Base-by-base conservation (phyloP, 768 basidiomycete species). In the Floccularia luteovirens region DNA sequence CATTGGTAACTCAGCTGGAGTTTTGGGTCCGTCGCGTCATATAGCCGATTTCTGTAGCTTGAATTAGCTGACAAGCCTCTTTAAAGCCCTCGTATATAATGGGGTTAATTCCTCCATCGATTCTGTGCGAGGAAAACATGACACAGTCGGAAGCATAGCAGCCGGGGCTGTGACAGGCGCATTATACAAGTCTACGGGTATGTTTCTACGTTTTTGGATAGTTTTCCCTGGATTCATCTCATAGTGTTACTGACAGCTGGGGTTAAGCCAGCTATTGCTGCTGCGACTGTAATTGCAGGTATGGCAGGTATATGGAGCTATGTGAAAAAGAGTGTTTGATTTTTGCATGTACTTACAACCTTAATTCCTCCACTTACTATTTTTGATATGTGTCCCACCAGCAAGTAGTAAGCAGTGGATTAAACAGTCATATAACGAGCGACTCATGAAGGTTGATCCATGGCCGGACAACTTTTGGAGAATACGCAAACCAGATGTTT, bases 1-100 rank as follows among this genome's bases (percentile, higher is more conserved):
- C 66, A 83, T 96, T 64, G 96, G 92, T 55, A 99, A 98, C 71
- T 96, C 91, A 56, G 89, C 93, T 59, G 96, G 96, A 60, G 89
- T 97, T 46, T 71, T 98, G 47, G 96, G 96, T 97, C 54, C 62
- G 88, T 75, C 46, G 48, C 55, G 48, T 59, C 48, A 53, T 57
- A 45, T 48, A 55, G 43, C 45, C 48, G 43, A 48, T 51, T 46
- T 48, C 36, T 45, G 46, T 23, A 39, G n/a, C 53, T 56, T 47
- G 57, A 56, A 55, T 60, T 57, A 58, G 59, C 58, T 62, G 50
- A 68, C 56, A 54, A 54, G 45, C 62, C 56, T 55, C 49, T 59
- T 60, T 58, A 48, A 59, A 99, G 94, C 94, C 41, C 79, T 99
- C 50, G 75, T 85, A 51, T 99, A 99, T 70, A 99, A 99, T 63